Base-by-base conservation (phyloP, 2,329 filamentous ascomycete species). In the Magnaporthiopsis incrustans region DNA sequence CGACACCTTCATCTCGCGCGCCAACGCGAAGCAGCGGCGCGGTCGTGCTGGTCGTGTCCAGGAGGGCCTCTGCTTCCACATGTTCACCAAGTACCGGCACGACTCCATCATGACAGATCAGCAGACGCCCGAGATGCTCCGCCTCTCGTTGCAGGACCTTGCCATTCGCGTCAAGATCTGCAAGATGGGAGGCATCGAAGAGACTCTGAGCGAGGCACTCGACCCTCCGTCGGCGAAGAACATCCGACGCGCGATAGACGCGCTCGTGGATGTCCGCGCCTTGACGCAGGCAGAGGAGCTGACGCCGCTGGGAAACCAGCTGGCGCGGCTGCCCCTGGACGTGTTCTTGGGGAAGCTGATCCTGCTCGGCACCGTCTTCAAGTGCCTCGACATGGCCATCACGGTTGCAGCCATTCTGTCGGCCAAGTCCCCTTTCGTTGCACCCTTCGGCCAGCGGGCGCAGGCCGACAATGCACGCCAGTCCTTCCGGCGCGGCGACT, bases 111-210 rank as follows among this genome's bases (percentile, higher is more conserved):
- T 98, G 84, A 87, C 88, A 62, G 92, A 96, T 67, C 92, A 97
- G 72, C 95, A 98, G 77, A 97, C 92, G 0, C 96, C 95, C 0
- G 95, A 99, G 75, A 96, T 99, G 87, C 85, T 99, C 57, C 89
- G 95, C 0, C 80, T 99, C 4, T 97, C 95, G 0, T 80, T 99
- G 14, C 95, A 99, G 75, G 95, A 99, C 72, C 81, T 99, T 14
- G 92, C 96, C 6, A 93, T 99, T 73, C 88, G 95, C 11, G 93
- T 98, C 68, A 99, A 99, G 77, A 97, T 97, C 59, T 99, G 94
- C 80, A 96, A 96, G 72, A 85, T 99, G 58, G 95, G 95, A 14
- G 89, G 91, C 57, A 96, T 98, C 63, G 94, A 98, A 73, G 86
- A 94, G 69, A 97, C 93, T 0, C 81, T 99, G 12, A 85, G 89